Conservation (phyloP, 2,329 filamentous ascomycete species). For the Cordyceps farinosa region DNA sequence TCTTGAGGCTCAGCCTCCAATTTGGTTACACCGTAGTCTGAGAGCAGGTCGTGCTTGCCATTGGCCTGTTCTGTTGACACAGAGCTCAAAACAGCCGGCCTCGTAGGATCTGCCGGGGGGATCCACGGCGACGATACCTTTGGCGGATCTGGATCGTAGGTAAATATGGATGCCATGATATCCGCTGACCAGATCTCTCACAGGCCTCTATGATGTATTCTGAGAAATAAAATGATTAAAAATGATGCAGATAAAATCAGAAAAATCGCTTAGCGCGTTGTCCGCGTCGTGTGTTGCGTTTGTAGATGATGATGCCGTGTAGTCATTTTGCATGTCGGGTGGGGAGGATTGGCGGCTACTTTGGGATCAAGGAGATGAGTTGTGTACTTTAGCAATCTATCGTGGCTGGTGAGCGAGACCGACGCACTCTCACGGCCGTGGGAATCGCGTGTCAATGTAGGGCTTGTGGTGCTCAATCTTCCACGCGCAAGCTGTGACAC, state of each 20-base stretch:
- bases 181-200: neutral
- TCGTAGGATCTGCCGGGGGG: conserved; percentile 45
- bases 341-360: neutral
- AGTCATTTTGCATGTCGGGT: conserved; percentile 1
- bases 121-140: conserved; percentile 90
- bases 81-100: neutral
- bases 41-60: conserved; percentile 40
- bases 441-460: neutral
- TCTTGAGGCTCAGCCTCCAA: conserved; percentile 89
- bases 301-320: neutral
- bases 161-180: conserved; percentile 89
- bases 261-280: neutral
- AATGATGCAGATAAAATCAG: neutral
- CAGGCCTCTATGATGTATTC: neutral
- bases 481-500: conserved; percentile 1
- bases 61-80: neutral
- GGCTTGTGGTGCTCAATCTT: neutral
- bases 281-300: neutral
- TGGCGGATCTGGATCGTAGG: conserved; percentile 83
- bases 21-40: conserved; percentile 66
- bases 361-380: neutral
- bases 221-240: neutral
- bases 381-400: neutral
- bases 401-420: neutral
- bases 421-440: neutral